Base-by-base conservation (phyloP, 768 basidiomycete species). In the Tulasnella sp. region DNA sequence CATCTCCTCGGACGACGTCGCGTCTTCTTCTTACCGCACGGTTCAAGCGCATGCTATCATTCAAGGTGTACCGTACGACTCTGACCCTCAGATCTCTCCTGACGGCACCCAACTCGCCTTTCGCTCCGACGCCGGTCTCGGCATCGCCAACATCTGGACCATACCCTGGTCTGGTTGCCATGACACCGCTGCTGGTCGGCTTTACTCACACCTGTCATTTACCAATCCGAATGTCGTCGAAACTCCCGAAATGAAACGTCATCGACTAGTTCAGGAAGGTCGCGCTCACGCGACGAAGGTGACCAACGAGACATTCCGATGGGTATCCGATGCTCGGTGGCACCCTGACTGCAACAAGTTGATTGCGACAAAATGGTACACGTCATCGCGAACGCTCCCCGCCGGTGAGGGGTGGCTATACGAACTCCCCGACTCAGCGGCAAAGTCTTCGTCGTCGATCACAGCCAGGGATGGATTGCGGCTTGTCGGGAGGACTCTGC, bases 361-460 rank as follows among this genome's bases (percentile, higher is more conserved):
- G 17, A 71, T 87, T 55, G 83, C 85, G n/a, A 86, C 85, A 10
- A 87, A 87, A 67, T 85, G 85, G 85, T 86, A 85, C 63, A 85
- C 81, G 24, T 80, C 80, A 4, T 63, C 52, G 3, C 79, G 85
- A 5, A 82, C 81, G 51, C 72, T 86, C 30, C 83, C 82, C 34
- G 84, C 83, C 1, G 84, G 83, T 1, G 86, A 87, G 73, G 83
- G 80, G 43, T 87, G 85, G 86, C 76, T 80, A 66, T 87, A 82
- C 61, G 49, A 69, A 4, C 74, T 84, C 24, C 82, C 83, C 10
- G 23, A 11, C 17, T 19, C 17, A 15, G 26, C 32, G 60, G 24
- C 74, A 80, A n/a, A n/a, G n/a, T n/a, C n/a, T 5, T 38, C 34
- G 15, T 15, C 34, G 7, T 60, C 62, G 68, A 48, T 60, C 10